Conservation (phyloP, 2,329 filamentous ascomycete genomes). For the Apiospora arundinis region DNA sequence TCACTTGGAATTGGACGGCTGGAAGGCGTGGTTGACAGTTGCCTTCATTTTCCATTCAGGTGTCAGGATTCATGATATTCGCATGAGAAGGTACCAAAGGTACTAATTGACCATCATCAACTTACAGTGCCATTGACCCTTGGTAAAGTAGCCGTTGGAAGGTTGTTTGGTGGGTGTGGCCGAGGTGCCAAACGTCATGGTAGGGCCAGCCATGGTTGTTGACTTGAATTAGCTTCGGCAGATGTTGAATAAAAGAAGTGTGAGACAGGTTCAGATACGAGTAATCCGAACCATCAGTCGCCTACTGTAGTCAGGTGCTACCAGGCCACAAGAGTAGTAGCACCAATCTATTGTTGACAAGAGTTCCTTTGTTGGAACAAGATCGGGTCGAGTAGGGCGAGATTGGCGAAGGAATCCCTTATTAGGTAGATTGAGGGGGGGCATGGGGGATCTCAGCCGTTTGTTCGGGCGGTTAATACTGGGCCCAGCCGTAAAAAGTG, state of each 20-base stretch:
- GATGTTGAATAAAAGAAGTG: not conserved
- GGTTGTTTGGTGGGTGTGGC: slow-evolving; percentile 23
- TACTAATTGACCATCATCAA: not conserved
- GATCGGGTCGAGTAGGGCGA: not conserved
- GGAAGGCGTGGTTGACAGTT: slow-evolving; percentile 58
- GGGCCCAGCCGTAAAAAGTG: not conserved
- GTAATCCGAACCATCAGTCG: not conserved
- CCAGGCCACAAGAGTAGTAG: not conserved
- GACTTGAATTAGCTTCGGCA: not conserved
- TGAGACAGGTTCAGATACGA: not conserved
- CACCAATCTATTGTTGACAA: not conserved
- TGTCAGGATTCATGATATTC: slow-evolving; percentile 6
- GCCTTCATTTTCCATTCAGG: slow-evolving; percentile 38
- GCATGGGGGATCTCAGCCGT: not conserved
- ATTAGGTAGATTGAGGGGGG: not conserved
- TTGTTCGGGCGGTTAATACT: not conserved
- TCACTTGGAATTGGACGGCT: slow-evolving; percentile 55
- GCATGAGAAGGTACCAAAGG: not conserved
- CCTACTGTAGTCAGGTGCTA: not conserved
- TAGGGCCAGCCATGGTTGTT: slow-evolving; percentile 1
- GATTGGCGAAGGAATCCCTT: not conserved
- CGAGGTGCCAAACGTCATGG: slow-evolving; percentile 23
- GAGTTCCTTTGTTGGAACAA: not conserved
- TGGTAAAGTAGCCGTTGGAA: slow-evolving; percentile 22
- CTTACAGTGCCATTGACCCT: slow-evolving; percentile 34